Percentiles rank a stretch among this genome's conserved stretches.
Conservation (phyloP, 805 yeast genomes). For the Candida boleticola region DNA sequence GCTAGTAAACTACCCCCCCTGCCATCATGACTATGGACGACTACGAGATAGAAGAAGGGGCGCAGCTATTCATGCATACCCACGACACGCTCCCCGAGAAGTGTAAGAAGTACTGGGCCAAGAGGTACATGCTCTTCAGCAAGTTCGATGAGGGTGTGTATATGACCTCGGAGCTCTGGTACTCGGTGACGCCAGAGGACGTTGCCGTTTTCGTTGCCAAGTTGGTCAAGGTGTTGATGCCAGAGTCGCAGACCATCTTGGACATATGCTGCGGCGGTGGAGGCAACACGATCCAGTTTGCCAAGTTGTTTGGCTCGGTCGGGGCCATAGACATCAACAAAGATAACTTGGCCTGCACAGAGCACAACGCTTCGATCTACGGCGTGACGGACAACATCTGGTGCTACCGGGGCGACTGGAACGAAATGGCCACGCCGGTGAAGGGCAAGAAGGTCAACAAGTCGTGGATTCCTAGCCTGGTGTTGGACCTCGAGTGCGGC, state of each 20-base stretch:
- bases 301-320: conserved; percentile 51
- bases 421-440: conserved; percentile 17
- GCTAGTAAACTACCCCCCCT: too few relatives aligned
- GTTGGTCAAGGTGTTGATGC: conserved; percentile 50
- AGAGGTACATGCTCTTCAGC: conserved; percentile 59
- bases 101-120: conserved; percentile 57
- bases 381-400: conserved; percentile 51
- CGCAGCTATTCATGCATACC: conserved; percentile 38
- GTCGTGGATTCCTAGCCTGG: conserved; percentile 33
- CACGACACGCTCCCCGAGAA: conserved; percentile 37
- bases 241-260: conserved; percentile 44
- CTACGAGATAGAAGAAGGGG: conserved; percentile 15
- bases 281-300: conserved; percentile 79
- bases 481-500: conserved; percentile 4
- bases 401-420: conserved; percentile 52
- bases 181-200: conserved; percentile 81
- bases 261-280: conserved; percentile 90
- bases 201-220: conserved; percentile 62
- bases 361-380: conserved; percentile 65
- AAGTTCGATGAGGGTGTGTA: conserved; percentile 65
- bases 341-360: conserved; percentile 63
- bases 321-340: conserved; percentile 63
- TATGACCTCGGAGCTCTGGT: conserved; percentile 77
- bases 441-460: conserved; percentile 9
- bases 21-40: conserved; percentile 4